Conservation (phyloP, 257 asterid genomes). For the Nicotiana paniculata region DNA sequence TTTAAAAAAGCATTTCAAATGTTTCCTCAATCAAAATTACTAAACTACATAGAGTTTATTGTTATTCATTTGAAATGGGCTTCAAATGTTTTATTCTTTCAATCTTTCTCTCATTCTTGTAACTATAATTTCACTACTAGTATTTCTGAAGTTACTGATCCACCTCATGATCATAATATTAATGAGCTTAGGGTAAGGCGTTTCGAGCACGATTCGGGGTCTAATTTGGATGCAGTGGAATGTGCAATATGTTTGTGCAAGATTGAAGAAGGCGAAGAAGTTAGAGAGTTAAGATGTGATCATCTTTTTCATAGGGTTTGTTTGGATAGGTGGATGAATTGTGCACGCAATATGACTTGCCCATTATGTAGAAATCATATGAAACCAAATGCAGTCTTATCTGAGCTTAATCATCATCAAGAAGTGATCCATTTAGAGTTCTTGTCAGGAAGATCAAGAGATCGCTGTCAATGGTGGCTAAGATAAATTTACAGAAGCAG, state of each 20-base stretch:
- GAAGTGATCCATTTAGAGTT: neutral
- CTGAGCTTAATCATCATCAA: neutral
- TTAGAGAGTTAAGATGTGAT: conserved; percentile 15
- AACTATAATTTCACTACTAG: neutral
- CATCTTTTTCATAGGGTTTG: neutral
- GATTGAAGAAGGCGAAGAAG: conserved; percentile 20
- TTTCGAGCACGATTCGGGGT: neutral
- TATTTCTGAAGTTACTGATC: neutral
- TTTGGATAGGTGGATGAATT: conserved; percentile 24
- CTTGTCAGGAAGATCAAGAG: neutral
- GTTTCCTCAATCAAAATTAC: too few relatives aligned
- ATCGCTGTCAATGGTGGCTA: neutral
- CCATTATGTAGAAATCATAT: conserved; percentile 20
- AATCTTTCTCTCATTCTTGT: neutral
- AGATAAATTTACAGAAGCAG: neutral
- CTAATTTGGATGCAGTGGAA: neutral
- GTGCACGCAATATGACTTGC: conserved; percentile 16
- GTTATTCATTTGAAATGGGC: conserved; percentile 14
- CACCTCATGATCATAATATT: neutral
- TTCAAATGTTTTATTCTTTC: conserved; percentile 6
- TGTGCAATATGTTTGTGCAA: conserved; percentile 18
- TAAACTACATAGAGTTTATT: neutral
- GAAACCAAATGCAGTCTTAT: neutral
- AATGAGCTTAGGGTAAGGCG: neutral
- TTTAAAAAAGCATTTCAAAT: too few relatives aligned